A percentile compares a stretch with the other conserved stretches of the same genome.
Conservation (phyloP, 345 rosid species). For the Isatis tinctoria region DNA sequence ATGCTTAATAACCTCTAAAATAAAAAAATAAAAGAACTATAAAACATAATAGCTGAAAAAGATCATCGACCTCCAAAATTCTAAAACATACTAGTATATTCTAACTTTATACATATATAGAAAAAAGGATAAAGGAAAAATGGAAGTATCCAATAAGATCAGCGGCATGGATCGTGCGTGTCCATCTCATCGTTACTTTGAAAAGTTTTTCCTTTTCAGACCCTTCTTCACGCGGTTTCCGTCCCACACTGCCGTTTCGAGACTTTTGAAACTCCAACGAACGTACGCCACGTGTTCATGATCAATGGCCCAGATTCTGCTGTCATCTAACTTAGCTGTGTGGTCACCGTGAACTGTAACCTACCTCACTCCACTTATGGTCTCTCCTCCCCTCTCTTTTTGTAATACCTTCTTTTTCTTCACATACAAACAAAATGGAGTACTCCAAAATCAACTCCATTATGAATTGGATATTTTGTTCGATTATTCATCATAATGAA, state of each 20-base stretch:
- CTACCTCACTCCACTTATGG: slow-evolving; percentile 32
- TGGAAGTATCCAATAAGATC: background rate
- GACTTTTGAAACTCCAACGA: background rate
- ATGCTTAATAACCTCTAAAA: background rate
- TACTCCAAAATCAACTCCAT: background rate
- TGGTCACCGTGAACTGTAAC: slow-evolving; percentile 27
- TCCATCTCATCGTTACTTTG: slow-evolving; percentile 13
- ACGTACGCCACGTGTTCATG: slow-evolving; percentile 11
- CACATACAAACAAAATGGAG: background rate
- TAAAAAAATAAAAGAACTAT: background rate
- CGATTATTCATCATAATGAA: background rate
- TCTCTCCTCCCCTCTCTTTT: background rate
- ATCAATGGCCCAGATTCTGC: slow-evolving; percentile 12
- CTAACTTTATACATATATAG: too few relatives aligned
- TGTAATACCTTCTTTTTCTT: background rate
- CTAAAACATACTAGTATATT: background rate
- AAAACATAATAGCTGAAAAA: background rate
- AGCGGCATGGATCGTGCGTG: slow-evolving; percentile 31
- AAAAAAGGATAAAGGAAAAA: background rate
- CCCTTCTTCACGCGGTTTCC: slow-evolving; percentile 25
- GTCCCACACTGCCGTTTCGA: slow-evolving; percentile 9
- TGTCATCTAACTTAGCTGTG: slow-evolving; percentile 22
- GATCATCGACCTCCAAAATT: background rate
- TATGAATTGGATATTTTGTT: background rate
- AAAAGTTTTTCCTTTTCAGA: background rate